A percentile compares a stretch with the other conserved stretches of the same genome.
These are phyloP conservation scores for Nepenthes alata DNA, from an alignment of 179 eudicot genomes.

Conservation along the genomic window DNA sequence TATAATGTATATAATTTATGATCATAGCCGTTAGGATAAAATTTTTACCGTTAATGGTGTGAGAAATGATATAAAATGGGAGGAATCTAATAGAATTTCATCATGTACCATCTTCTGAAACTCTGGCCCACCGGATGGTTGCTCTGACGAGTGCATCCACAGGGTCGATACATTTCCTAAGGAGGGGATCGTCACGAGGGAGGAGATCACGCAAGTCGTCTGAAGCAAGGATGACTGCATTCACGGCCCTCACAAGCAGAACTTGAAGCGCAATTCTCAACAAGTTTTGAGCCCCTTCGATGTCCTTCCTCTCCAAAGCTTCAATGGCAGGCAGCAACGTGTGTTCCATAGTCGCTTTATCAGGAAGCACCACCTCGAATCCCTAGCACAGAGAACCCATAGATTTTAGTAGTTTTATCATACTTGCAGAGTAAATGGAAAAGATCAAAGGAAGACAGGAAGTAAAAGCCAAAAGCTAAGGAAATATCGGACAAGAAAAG, in stretches of 20 bases:
- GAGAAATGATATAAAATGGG: too few species aligned
- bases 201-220: constrained; percentile 40
- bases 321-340: constrained; percentile 43
- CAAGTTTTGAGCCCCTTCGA: constrained; percentile 43
- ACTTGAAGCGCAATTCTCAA: constrained; percentile 44
- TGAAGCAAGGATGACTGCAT: constrained; percentile 40
- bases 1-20: too few species aligned
- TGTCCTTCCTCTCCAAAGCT: constrained; percentile 41
- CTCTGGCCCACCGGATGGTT: constrained; percentile 27
- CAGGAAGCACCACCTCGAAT: constrained; percentile 54
- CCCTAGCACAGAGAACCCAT: constrained; percentile 21
- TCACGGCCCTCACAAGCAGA: constrained; percentile 51
- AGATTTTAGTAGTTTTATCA: too few species aligned
- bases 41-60: too few species aligned
- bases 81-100: too few species aligned
- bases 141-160: constrained; percentile 46
- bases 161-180: constrained; percentile 49
- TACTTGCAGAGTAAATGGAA: too few species aligned
- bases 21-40: too few species aligned
- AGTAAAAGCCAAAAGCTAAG: too few species aligned
- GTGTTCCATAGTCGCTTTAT: constrained; percentile 60
- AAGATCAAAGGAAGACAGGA: too few species aligned
- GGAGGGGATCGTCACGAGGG: constrained; percentile 52
- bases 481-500: too few species aligned
- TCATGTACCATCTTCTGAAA: constrained; percentile 10